phyloP scores from a whole-genome alignment of 2,329 filamentous ascomycete species.

The Aphanocladium album region DNA sequence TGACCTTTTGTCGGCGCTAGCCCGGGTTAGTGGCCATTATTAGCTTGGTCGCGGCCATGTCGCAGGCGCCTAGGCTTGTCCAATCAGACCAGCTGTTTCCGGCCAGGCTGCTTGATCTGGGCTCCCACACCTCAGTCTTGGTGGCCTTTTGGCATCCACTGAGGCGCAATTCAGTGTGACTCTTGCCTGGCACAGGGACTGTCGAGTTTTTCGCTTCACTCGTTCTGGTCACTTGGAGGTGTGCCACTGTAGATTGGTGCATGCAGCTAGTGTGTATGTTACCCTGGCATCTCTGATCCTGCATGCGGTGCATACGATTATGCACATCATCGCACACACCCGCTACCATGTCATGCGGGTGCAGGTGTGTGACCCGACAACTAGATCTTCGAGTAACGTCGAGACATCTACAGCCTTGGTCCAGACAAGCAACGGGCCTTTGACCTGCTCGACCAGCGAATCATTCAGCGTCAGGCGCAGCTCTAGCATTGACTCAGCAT shows the following conservation, averaged over 20 bases:
- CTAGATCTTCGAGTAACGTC: not conserved
- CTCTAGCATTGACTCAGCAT: not conserved
- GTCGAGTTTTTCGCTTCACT: not conserved
- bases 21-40: not conserved
- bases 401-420: not conserved
- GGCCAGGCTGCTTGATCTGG: not conserved
- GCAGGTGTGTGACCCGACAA: no score
- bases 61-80: not conserved
- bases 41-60: not conserved
- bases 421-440: not conserved
- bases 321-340: not conserved
- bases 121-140: not conserved
- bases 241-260: not conserved
- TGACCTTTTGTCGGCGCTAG: not conserved
- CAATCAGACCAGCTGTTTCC: not conserved
- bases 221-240: not conserved
- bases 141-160: not conserved
- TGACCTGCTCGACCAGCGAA: not conserved
- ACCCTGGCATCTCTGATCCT: slow-evolving; percentile 6
- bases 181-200: not conserved
- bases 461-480: not conserved
- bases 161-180: not conserved
- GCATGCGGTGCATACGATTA: not conserved
- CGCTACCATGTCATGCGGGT: not conserved
- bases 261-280: not conserved